Evolutionary conservation across 1,284 basidiomycete genomes (phyloP).

Genomic region (Trichosporon sp.): DNA sequence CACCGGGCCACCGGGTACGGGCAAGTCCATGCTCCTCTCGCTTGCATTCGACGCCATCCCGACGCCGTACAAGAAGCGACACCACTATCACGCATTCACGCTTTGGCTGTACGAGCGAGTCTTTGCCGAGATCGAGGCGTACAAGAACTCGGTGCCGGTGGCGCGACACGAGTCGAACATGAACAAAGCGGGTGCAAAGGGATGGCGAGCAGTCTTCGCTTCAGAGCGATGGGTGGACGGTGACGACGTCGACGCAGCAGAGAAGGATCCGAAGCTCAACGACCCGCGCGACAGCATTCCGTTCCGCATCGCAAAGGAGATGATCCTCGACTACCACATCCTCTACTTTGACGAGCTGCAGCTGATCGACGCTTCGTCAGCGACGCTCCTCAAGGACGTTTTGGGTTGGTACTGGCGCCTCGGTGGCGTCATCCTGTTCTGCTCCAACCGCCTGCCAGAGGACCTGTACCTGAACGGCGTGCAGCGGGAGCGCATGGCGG

Average conservation of each 20-base stretch:
- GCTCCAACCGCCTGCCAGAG: slow-evolving; percentile 60
- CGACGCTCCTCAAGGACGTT: slow-evolving; percentile 62
- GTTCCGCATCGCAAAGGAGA: slow-evolving; percentile 46
- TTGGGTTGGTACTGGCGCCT: slow-evolving; percentile 69
- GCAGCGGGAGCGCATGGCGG: slow-evolving; percentile 58
- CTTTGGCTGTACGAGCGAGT: slow-evolving; percentile 60
- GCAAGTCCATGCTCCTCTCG: slow-evolving; percentile 61
- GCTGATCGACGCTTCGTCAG: slow-evolving; percentile 63
- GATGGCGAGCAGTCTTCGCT: slow-evolving; percentile 48
- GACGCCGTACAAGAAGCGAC: slow-evolving; percentile 58
- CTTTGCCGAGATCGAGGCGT: slow-evolving; percentile 43
- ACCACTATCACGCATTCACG: slow-evolving; percentile 64
- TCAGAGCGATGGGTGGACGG: slow-evolving; percentile 46
- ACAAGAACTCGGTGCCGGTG: background rate
- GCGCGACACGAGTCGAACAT: slow-evolving; percentile 23
- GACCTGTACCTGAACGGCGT: slow-evolving; percentile 67
- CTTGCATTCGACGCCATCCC: slow-evolving; percentile 60
- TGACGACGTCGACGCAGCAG: slow-evolving; percentile 21
- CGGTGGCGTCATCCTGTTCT: slow-evolving; percentile 61
- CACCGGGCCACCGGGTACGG: slow-evolving; percentile 54
- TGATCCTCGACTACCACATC: slow-evolving; percentile 48
- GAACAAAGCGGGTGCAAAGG: slow-evolving; percentile 31
- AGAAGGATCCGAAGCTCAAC: slow-evolving; percentile 16
- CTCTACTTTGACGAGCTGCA: slow-evolving; percentile 65
- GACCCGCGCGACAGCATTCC: slow-evolving; percentile 44